Conservation (phyloP, 2,329 filamentous ascomycete genomes). For the Escovopsis sp. region DNA sequence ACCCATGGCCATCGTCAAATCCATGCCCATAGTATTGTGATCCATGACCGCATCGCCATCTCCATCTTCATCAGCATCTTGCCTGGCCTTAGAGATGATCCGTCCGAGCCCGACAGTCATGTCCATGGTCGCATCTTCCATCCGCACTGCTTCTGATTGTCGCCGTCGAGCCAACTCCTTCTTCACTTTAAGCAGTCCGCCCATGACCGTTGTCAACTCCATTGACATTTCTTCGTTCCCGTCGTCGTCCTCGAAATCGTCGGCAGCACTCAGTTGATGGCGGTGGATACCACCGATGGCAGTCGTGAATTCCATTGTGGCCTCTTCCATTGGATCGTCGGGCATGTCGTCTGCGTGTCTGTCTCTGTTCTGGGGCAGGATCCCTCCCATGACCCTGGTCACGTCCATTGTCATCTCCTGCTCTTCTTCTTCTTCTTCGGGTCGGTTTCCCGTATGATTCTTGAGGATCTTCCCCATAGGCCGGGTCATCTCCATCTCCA, state of each 20-base stretch:
- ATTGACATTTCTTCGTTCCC: constrained; percentile 61
- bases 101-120: constrained; percentile 44
- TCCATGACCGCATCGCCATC: constrained; percentile 8
- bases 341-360: constrained; percentile 13
- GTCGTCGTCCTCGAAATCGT: constrained; percentile 25
- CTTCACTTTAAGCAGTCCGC: constrained; percentile 31
- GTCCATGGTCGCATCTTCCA: constrained; percentile 28
- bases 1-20: constrained; percentile 50
- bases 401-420: constrained; percentile 90
- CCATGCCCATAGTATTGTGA: constrained; percentile 44
- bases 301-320: constrained; percentile 67
- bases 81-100: constrained; percentile 27
- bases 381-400: constrained; percentile 67
- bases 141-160: constrained; percentile 16
- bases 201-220: constrained; percentile 58
- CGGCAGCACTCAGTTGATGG: constrained; percentile 16
- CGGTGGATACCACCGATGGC: constrained; percentile 57
- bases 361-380: constrained; percentile 36
- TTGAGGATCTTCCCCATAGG: constrained; percentile 40
- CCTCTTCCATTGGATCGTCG: constrained; percentile 27
- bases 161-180: constrained; percentile 11
- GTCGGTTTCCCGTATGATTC: constrained; percentile 24
- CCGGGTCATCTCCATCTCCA: constrained; percentile 42
- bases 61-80: constrained; percentile 22
- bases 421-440: constrained; percentile 23